Base-by-base conservation (phyloP, 1,139 yeast species). In the Nakaseomyces kungkrabaensis region DNA sequence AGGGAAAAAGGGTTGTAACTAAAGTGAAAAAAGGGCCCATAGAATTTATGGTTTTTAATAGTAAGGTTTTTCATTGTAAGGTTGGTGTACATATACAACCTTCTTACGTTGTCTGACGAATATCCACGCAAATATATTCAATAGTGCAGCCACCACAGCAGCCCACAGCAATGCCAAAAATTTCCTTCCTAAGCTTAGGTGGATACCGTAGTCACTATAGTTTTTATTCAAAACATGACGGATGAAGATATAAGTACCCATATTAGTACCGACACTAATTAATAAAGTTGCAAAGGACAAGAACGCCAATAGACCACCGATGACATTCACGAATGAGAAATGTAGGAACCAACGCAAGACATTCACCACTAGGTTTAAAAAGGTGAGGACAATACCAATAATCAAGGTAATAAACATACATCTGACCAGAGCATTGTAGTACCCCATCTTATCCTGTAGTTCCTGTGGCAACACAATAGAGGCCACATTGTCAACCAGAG, bases 111-210 rank as follows among this genome's bases (percentile, higher is more conserved):
- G 48, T 50, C 62, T 60, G 1, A 60, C 62, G 13, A 51, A 43
- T 17, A 55, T 50, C 65, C 66, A 61, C 11, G 56, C 37, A 9
- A 60, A 34, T 43, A 59, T 48, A 40, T 55, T 58, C 25, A 62
- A 40, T 13, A 63, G 46, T 1, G 62, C 56, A 24, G 59, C 60
- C 11, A 49, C 58, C 4, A 62, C 62, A 17, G 60, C 51, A 25
- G 60, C 67, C 67, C 67, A 63, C 22, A 60, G 31, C 4, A 63
- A 27, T 29, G 59, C 66, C 27, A 54, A 50, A 43, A 55, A 63
- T 9, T 33, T 50, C 13, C 55, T 49, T 4, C 67, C 67, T 34
- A 62, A 46, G 22, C 49, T 48, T 37, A 62, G 51, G 4, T 47
- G 47, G 22, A 63, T 56, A 29, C 67, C 67, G 40, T 58, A 61